Evolutionary conservation across 306 rosid genomes (phyloP).

Genomic region (Cucurbita argyrosperma): DNA sequence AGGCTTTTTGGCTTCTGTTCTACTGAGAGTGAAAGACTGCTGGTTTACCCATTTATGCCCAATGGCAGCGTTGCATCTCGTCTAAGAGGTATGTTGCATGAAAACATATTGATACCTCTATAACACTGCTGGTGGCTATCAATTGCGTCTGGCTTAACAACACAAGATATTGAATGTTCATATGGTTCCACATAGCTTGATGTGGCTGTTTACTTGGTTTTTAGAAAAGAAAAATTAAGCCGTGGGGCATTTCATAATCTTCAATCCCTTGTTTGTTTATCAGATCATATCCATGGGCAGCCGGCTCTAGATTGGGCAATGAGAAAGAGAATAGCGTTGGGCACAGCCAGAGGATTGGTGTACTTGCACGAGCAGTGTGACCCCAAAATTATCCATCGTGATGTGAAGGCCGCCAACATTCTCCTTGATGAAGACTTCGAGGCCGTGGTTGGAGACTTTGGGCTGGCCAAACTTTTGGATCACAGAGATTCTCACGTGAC

Average conservation of each 20-base stretch:
- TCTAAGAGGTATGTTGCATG: conserved; percentile 51
- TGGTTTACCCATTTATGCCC: conserved; percentile 90
- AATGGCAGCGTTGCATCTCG: conserved; percentile 95
- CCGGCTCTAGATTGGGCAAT: conserved; percentile 85
- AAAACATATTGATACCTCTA: too few relatives aligned
- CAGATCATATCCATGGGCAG: conserved; percentile 61
- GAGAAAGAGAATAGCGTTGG: conserved; percentile 89
- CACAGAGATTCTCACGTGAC: conserved; percentile 95
- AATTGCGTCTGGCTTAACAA: neutral
- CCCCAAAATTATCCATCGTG: conserved; percentile 93
- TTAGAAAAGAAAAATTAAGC: neutral
- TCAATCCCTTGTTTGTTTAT: conserved; percentile 3
- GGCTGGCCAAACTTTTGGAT: conserved; percentile 94
- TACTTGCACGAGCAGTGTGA: conserved; percentile 96
- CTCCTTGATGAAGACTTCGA: conserved; percentile 90
- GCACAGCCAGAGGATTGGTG: conserved; percentile 92
- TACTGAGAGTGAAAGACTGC: conserved; percentile 83
- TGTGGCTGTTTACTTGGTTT: neutral
- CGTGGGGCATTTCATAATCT: neutral
- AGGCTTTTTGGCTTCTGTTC: conserved; percentile 88
- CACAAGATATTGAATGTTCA: neutral
- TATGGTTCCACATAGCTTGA: neutral
- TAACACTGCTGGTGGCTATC: neutral
- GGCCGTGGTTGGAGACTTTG: conserved; percentile 96
- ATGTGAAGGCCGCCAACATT: conserved; percentile 94